These are phyloP conservation scores for Triangularia setosa DNA, from an alignment of 2,329 filamentous ascomycete genomes.

Conservation along the genomic window DNA sequence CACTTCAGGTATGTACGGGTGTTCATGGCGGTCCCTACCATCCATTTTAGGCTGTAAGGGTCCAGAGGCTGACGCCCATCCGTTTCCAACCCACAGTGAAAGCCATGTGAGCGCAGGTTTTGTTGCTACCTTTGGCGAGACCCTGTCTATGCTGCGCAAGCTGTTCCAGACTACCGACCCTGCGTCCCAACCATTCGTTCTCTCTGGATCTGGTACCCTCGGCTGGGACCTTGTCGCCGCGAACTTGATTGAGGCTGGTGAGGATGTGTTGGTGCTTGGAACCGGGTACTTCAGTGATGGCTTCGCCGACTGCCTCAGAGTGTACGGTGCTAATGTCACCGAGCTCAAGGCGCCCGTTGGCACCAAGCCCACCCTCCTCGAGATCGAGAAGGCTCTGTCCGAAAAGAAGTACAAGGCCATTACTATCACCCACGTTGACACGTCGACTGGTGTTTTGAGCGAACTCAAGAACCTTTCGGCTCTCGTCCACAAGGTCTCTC, in stretches of 20 bases:
- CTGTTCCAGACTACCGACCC: constrained; percentile 89
- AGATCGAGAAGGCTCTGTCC: constrained; percentile 83
- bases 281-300: constrained; percentile 97
- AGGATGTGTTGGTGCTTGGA: constrained; percentile 88
- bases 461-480: constrained; percentile 82
- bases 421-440: constrained; percentile 96
- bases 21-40: constrained; percentile 22
- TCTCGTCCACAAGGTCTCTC: constrained; percentile 79
- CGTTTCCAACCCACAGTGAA: constrained; percentile 57
- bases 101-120: constrained; percentile 89
- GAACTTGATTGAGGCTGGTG: constrained; percentile 84
- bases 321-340: constrained; percentile 86
- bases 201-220: constrained; percentile 90
- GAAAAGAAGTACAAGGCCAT: constrained; percentile 91
- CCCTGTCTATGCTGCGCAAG: constrained; percentile 80
- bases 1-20: constrained; percentile 67
- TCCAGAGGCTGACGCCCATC: not conserved
- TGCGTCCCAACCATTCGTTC: constrained; percentile 81
- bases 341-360: constrained; percentile 88
- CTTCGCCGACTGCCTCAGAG: constrained; percentile 86
- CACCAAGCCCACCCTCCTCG: constrained; percentile 76
- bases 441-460: constrained; percentile 90
- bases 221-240: constrained; percentile 97
- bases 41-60: not conserved
- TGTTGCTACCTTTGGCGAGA: constrained; percentile 86